Evolutionary conservation across 148 eudicot genomes (phyloP).

Genomic region (Silene conica): DNA sequence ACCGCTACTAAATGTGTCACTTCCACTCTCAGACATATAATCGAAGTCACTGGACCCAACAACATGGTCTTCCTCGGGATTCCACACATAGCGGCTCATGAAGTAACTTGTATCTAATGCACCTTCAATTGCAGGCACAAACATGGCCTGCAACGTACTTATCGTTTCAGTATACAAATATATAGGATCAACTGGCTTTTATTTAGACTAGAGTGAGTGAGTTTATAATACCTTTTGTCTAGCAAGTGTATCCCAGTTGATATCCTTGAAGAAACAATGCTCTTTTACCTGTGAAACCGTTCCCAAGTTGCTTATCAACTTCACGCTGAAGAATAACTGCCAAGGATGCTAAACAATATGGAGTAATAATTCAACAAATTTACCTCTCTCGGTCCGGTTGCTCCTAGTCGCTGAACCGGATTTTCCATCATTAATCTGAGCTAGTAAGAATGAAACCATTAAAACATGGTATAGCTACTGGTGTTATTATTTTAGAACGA

Average conservation of each 20-base stretch:
- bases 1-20: conserved; percentile 70
- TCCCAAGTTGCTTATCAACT: conserved; percentile 8
- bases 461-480: neutral
- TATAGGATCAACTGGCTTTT: conserved; percentile 33
- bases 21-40: conserved; percentile 71
- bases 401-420: conserved; percentile 94
- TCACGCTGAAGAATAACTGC: conserved; percentile 1
- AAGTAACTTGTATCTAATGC: conserved; percentile 95
- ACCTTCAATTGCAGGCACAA: conserved; percentile 81
- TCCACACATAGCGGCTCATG: conserved; percentile 98
- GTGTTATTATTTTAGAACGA: too few relatives aligned
- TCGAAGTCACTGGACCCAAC: conserved; percentile 90
- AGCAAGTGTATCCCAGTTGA: conserved; percentile 92
- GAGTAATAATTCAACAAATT: neutral
- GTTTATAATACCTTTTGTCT: conserved; percentile 74
- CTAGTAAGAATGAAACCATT: conserved; percentile 7
- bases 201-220: neutral
- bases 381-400: conserved; percentile 93
- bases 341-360: conserved; percentile 3
- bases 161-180: neutral
- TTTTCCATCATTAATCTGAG: conserved; percentile 79
- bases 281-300: conserved; percentile 56
- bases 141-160: conserved; percentile 61
- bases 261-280: conserved; percentile 73
- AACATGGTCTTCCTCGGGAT: conserved; percentile 77